phyloP scores from a whole-genome alignment of 2,329 filamentous ascomycete species.

The Ceratocystis colombiana region DNA sequence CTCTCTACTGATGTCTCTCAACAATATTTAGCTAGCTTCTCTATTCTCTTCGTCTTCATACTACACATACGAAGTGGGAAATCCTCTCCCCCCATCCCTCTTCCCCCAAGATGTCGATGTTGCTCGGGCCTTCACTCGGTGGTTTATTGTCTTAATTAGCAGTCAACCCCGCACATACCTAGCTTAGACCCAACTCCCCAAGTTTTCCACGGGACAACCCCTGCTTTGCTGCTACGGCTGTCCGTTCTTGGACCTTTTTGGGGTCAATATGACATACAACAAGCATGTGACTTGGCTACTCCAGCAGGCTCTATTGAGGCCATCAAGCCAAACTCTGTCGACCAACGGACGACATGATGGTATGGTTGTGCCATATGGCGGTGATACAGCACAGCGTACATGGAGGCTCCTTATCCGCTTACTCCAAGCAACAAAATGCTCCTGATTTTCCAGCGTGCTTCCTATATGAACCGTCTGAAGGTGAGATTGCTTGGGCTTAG shows the following conservation, averaged over 20 bases:
- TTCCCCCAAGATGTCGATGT: neutral
- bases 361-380: too few relatives aligned
- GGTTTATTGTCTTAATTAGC: slow-evolving; percentile 8
- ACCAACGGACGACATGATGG: too few relatives aligned
- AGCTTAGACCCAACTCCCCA: neutral
- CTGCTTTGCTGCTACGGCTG: neutral
- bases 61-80: neutral
- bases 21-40: neutral
- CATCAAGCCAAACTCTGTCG: too few relatives aligned
- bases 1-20: neutral
- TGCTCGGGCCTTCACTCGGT: slow-evolving; percentile 13
- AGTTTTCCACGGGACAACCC: neutral
- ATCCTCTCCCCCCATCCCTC: neutral
- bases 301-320: too few relatives aligned
- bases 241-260: neutral
- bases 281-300: neutral
- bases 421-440: slow-evolving; percentile 2
- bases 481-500: neutral
- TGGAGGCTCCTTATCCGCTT: neutral
- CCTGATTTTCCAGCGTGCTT: neutral
- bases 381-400: neutral
- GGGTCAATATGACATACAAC: neutral
- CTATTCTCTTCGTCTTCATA: neutral
- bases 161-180: slow-evolving; percentile 7
- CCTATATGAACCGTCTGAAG: neutral